phyloP scores from a whole-genome alignment of 2,329 filamentous ascomycete genomes.

The Huntiella moniliformis region DNA sequence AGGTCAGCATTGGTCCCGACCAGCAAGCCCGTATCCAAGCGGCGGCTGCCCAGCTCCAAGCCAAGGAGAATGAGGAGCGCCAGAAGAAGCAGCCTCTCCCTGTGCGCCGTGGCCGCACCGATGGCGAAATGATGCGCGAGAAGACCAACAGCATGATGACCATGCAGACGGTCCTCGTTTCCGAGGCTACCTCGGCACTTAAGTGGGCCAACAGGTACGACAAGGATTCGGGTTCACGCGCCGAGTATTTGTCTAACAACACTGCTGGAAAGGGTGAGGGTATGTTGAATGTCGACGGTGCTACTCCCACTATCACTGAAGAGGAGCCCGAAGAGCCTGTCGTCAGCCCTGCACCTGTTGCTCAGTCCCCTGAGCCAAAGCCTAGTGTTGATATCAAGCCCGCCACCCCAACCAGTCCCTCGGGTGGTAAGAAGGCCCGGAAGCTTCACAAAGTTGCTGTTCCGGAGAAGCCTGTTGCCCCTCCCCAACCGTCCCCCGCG shows the following conservation, averaged over 20 bases:
- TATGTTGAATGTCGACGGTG: constrained; percentile 14
- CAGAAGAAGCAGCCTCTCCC: constrained; percentile 21
- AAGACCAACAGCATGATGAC: constrained; percentile 88
- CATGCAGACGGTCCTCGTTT: constrained; percentile 65
- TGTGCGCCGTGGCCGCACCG: constrained; percentile 34
- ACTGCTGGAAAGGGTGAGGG: constrained; percentile 48
- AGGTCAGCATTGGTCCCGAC: constrained; percentile 70
- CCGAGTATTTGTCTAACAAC: constrained; percentile 63
- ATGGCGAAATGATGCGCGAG: constrained; percentile 34
- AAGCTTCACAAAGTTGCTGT: constrained; percentile 37
- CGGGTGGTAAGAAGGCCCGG: constrained; percentile 18
- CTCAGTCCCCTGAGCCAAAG: constrained; percentile 8
- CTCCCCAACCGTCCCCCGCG: constrained; percentile 2
- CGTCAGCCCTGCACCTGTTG: constrained; percentile 22
- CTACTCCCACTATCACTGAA: constrained; percentile 19
- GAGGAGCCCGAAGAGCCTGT: constrained; percentile 20
- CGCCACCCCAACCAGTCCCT: constrained; percentile 15
- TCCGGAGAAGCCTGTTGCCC: constrained; percentile 18
- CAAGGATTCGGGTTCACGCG: constrained; percentile 57
- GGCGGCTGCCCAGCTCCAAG: constrained; percentile 68
- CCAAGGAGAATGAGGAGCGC: constrained; percentile 43
- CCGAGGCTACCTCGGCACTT: constrained; percentile 79
- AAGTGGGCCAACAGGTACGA: constrained; percentile 96
- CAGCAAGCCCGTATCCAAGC: constrained; percentile 87
- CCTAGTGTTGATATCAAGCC: constrained; percentile 7